Conservation (phyloP, 2,329 filamentous ascomycete genomes). For the Aspergillus carbonarius region DNA sequence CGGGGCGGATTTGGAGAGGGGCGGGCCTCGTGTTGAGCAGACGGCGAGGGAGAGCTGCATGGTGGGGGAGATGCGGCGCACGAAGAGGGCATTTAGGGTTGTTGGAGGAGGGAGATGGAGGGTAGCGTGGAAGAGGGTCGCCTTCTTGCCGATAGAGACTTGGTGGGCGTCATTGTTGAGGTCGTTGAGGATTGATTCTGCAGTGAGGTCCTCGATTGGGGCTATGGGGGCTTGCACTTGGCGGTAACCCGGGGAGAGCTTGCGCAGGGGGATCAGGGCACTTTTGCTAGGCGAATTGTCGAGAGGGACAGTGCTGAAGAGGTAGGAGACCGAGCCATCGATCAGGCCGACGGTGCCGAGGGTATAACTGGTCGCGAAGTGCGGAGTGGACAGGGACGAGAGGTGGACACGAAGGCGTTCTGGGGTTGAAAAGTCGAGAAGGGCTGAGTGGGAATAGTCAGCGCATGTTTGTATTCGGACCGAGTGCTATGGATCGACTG, state of each 20-base stretch:
- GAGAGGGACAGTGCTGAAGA: slow-evolving; percentile 86
- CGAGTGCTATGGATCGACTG: background rate
- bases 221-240: slow-evolving; percentile 59
- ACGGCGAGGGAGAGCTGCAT: slow-evolving; percentile 74
- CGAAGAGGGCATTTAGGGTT: slow-evolving; percentile 79
- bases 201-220: slow-evolving; percentile 34
- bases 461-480: background rate
- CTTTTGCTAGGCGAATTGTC: slow-evolving; percentile 65
- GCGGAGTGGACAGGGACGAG: slow-evolving; percentile 85
- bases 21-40: slow-evolving; percentile 41
- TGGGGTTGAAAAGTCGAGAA: slow-evolving; percentile 86
- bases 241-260: slow-evolving; percentile 78
- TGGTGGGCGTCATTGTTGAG: slow-evolving; percentile 8
- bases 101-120: slow-evolving; percentile 64
- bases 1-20: slow-evolving; percentile 45
- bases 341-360: slow-evolving; percentile 87
- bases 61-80: slow-evolving; percentile 73
- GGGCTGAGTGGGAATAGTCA: slow-evolving; percentile 52
- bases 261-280: slow-evolving; percentile 70
- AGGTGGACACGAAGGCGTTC: slow-evolving; percentile 80
- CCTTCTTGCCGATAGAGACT: slow-evolving; percentile 29
- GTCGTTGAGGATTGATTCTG: slow-evolving; percentile 29
- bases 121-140: slow-evolving; percentile 47
- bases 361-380: slow-evolving; percentile 92
- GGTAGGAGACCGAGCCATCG: slow-evolving; percentile 94